Evolutionary conservation across 2,329 filamentous ascomycete species (phyloP), one percentile per base, ranked within the genome.

Genomic region (Elsinoe ampelina): DNA sequence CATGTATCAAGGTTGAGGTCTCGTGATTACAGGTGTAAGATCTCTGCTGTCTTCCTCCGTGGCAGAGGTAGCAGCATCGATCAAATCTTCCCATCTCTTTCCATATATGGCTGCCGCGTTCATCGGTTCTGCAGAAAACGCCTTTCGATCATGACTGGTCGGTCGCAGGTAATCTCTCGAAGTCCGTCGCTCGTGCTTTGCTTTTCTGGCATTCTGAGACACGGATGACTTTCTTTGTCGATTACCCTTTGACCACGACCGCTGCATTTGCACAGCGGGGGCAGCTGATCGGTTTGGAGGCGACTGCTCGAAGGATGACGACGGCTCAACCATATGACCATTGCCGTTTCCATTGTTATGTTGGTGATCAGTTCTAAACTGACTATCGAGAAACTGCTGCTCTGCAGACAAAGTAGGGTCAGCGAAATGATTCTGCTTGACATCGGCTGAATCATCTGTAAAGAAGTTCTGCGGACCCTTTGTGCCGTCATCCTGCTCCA

Each of bases 11-110:
- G 15, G 3, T 1, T 13, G 8, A 5, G 12, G 5, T 19, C 39
- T 42, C 20, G 11, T 30, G 10, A 35, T 50, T 80, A 95, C 88
- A 67, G 88, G 88, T 69, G 89, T 95, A 68, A 92, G 82, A 71
- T 95, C 91, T 67, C 80, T 75, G 62, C 91, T 90, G 69, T 95
- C 89, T 67, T 93, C 92, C 73, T 95, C 91, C 2, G 89, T 95
- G 26, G 91, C 90, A 60, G 89, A 95, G 32, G 92, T 90, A 56
- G 88, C 92, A 54, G 92, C 92, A 71, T 96, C 91, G 62, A 97
- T 95, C 59, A 97, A 78, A 71, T 97, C 92, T 71, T 95, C 89
- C 93, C 92, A 97, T 65, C 92, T 81, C 74, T 93, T 95, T 62
- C 89, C 90, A 72, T 87, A 83, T 50, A 80, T 75, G 64, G 79